These are phyloP conservation scores for Orobanche coerulescens DNA, from an alignment of 257 asterid genomes.

Conservation along the genomic window DNA sequence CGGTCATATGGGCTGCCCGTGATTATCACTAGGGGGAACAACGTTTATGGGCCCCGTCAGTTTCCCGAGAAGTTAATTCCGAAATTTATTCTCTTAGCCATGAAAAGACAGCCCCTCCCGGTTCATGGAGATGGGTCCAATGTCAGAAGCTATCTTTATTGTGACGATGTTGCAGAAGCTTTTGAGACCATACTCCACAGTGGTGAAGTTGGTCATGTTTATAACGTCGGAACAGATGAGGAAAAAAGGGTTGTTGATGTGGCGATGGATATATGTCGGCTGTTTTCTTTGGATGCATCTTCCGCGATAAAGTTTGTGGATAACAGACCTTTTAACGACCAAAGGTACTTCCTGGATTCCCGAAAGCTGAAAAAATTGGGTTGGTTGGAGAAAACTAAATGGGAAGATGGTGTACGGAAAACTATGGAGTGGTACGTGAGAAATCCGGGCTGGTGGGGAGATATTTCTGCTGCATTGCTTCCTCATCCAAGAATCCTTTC, in stretches of 20 bases:
- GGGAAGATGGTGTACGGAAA: constrained; percentile 34
- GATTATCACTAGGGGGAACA: constrained; percentile 30
- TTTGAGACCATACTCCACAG: constrained; percentile 37
- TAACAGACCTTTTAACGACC: constrained; percentile 38
- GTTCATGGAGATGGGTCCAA: constrained; percentile 41
- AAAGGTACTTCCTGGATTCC: constrained; percentile 31
- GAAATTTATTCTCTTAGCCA: constrained; percentile 38
- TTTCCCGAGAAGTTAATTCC: constrained; percentile 39
- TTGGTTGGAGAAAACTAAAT: constrained; percentile 33
- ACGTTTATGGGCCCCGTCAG: constrained; percentile 41
- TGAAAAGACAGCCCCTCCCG: constrained; percentile 36
- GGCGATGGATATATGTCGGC: constrained; percentile 35
- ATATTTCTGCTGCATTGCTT: constrained; percentile 33
- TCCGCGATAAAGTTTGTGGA: constrained; percentile 28
- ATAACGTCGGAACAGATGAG: constrained; percentile 36
- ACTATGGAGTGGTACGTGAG: constrained; percentile 38
- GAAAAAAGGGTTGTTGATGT: constrained; percentile 41
- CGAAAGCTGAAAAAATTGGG: constrained; percentile 30
- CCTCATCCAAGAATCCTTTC: constrained; percentile 40
- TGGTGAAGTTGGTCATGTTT: constrained; percentile 41
- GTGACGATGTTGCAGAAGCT: constrained; percentile 45
- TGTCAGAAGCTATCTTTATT: constrained; percentile 37
- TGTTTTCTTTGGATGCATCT: constrained; percentile 26
- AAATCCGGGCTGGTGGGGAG: constrained; percentile 40
- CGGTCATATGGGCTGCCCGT: constrained; percentile 24